Evolutionary conservation across 768 basidiomycete genomes (phyloP).

Genomic region (Leccinum broughii): DNA sequence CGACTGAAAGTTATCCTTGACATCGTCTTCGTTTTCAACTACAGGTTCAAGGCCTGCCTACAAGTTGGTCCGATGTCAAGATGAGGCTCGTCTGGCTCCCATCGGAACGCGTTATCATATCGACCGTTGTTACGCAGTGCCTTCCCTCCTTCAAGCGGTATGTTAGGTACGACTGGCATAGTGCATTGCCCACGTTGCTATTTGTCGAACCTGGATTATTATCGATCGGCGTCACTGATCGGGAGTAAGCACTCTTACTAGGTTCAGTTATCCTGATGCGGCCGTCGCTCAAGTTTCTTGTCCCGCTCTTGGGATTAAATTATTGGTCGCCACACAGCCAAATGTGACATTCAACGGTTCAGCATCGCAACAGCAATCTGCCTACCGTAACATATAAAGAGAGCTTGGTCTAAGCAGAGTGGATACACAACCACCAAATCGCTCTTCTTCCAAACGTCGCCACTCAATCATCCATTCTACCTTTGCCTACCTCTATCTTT

Average conservation of each 20-base stretch:
- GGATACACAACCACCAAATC: neutral
- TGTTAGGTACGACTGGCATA: slow-evolving; percentile 1
- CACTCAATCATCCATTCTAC: neutral
- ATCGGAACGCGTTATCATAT: neutral
- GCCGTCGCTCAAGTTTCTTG: slow-evolving; percentile 2
- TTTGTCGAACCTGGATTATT: slow-evolving; percentile 4
- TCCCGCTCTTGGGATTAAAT: neutral
- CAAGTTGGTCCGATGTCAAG: neutral
- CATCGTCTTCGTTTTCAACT: neutral
- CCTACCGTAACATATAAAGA: slow-evolving; percentile 21
- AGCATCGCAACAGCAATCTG: neutral
- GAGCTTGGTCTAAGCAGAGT: slow-evolving; percentile 8
- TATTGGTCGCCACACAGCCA: neutral
- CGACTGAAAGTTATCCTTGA: neutral
- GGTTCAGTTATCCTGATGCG: neutral
- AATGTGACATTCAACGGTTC: neutral
- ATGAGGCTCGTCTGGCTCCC: slow-evolving; percentile 5
- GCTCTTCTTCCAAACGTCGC: slow-evolving; percentile 2
- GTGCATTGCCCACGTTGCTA: neutral
- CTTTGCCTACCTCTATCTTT: neutral
- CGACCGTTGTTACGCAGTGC: slow-evolving; percentile 3
- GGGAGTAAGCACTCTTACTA: slow-evolving; percentile 3
- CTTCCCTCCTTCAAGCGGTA: neutral
- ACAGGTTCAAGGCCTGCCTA: neutral
- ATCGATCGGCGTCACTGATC: slow-evolving; percentile 10